Evolutionary conservation across 805 yeast genomes (phyloP), one percentile per base, ranked within the genome.

Genomic region (Peterozyma toletana): DNA sequence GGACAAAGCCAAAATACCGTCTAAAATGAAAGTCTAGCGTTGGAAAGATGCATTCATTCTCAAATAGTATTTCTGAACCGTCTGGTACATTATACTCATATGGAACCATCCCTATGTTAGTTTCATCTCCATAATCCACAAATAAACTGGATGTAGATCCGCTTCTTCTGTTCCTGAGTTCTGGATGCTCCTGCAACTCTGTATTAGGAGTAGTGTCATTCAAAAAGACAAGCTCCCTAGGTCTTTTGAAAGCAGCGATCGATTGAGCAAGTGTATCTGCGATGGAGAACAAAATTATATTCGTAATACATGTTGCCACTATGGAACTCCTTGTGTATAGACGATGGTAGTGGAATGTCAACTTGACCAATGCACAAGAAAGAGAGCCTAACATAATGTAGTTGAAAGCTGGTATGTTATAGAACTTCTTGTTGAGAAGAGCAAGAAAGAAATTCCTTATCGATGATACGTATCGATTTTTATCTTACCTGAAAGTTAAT

Each of bases 191-290:
- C 30, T 35, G 34, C 10, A 21, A 51, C 53, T 30, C 10, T 15
- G 13, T 11, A 17, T 35, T 35, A 13, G 15, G 21, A 14, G 30
- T 37, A 2, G 29, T 37, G 5, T 13, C 34, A 34, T 13, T 33
- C 2, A 31, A 36, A 9, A 38, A 42, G 13, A 15, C 10, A 16
- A 11, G 11, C 16, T 30, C 11, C 9, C 14, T 14, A 15, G 13
- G 30, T 9, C 11, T 48, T 21, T 46, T 44, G 38, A 51, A 56
- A 1, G 64, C 59, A 2, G 76, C 55, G 3, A 88, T 67, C 2
- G 84, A 73, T 60, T 91, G 98, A 0, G 98, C 98, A 49, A 90
- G 58, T 0, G 90, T 78, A 58, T 91, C 98, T 0, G 97, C 89
- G n/a, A 88, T 79, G 0, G 96, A 96, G 59, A 80, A 86, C 5